Conservation (phyloP, 805 yeast genomes). For the Starmerella geochares region DNA sequence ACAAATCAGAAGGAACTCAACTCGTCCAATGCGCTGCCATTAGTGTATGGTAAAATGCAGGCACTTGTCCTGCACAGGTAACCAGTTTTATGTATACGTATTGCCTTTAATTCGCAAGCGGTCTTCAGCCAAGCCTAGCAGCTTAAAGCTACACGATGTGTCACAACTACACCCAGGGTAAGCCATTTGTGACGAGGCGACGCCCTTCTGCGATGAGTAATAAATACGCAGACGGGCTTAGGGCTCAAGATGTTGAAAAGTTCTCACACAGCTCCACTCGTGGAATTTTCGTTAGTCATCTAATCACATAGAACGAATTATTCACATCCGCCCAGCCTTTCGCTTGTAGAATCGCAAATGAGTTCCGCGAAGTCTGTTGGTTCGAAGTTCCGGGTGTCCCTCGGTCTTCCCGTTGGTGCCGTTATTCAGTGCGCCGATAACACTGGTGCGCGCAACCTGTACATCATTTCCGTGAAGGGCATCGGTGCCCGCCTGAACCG, state of each 20-base stretch:
- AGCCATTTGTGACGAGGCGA: no score
- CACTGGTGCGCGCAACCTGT: conserved; percentile 99
- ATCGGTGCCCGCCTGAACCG: conserved; percentile 99
- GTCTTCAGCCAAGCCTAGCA: no score
- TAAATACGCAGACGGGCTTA: conserved; percentile 1
- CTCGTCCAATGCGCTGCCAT: no score
- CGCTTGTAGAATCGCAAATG: conserved; percentile 20
- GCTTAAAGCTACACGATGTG: no score
- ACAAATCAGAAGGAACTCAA: no score
- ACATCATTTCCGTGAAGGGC: conserved; percentile 98
- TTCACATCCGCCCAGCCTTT: conserved; percentile 10
- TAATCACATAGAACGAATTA: conserved; percentile 4
- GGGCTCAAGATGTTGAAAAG: not conserved
- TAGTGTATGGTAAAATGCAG: no score
- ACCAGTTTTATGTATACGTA: no score
- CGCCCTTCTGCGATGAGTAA: no score
- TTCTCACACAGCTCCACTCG: conserved; percentile 7
- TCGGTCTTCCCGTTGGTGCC: conserved; percentile 99
- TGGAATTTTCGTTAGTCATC: conserved; percentile 2
- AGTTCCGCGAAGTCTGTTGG: conserved; percentile 34
- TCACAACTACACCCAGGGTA: no score
- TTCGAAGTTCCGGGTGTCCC: conserved; percentile 99
- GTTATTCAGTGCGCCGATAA: conserved; percentile 99
- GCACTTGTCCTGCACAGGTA: no score
- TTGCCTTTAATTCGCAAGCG: no score